Conservation (phyloP, 2,329 filamentous ascomycete species). For the Aspergillus sp. region DNA sequence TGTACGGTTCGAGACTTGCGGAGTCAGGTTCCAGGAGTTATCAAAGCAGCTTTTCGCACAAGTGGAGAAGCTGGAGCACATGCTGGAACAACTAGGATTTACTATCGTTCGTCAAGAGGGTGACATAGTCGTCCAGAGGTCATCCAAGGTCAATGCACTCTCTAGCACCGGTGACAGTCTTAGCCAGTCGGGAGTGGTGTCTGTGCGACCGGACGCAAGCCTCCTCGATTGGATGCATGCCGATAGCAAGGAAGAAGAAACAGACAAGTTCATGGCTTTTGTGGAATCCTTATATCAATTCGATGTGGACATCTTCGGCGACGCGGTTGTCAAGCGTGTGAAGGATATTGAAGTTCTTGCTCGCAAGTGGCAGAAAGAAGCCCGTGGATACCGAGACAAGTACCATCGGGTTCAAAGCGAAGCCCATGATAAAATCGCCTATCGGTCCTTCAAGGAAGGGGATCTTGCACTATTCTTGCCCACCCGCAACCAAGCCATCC, state of each 20-base stretch:
- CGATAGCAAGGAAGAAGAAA: conserved; percentile 65
- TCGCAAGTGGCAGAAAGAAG: conserved; percentile 89
- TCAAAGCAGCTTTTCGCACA: conserved; percentile 81
- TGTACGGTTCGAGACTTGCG: conserved; percentile 68
- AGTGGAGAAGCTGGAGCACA: conserved; percentile 77
- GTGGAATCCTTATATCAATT: conserved; percentile 74
- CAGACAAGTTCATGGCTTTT: conserved; percentile 73
- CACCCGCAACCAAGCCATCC: conserved; percentile 88
- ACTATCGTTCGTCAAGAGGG: conserved; percentile 73
- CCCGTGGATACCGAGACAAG: conserved; percentile 82
- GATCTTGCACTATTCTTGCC: conserved; percentile 93
- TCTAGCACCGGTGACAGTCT: conserved; percentile 39
- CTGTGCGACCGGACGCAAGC: conserved; percentile 62
- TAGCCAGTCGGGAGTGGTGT: conserved; percentile 37
- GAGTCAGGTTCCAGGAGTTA: conserved; percentile 74
- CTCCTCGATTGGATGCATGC: conserved; percentile 82
- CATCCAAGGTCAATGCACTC: conserved; percentile 55
- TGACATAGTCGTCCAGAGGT: conserved; percentile 73
- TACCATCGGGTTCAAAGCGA: conserved; percentile 79
- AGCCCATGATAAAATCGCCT: conserved; percentile 93
- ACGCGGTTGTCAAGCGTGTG: conserved; percentile 82
- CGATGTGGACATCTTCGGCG: conserved; percentile 79
- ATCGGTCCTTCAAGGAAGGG: conserved; percentile 92
- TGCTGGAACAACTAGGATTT: conserved; percentile 86
- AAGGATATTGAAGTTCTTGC: conserved; percentile 93